phyloP scores from a whole-genome alignment of 106 monocot species.

The Xerophyta viscosa region DNA sequence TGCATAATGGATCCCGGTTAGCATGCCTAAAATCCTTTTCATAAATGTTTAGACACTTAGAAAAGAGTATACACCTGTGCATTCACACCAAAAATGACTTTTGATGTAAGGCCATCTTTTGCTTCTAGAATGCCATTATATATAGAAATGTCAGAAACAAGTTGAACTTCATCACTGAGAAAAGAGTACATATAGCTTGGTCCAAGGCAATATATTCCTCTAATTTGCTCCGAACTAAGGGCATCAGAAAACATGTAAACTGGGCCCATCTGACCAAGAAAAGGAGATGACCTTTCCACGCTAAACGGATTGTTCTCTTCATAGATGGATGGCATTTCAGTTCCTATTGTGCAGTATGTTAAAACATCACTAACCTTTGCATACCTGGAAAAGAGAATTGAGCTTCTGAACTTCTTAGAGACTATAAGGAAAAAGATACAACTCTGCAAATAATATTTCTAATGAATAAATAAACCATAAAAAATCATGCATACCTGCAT shows the following conservation, averaged over 20 bases:
- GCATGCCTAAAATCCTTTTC: not conserved
- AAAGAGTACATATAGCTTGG: constrained; percentile 99
- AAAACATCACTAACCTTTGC: constrained; percentile 71
- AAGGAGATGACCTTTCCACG: constrained; percentile 49
- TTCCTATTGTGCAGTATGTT: constrained; percentile 73
- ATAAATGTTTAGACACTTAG: not conserved
- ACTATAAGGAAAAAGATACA: not conserved
- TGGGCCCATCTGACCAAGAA: constrained; percentile 94
- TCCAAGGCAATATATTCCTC: constrained; percentile 64
- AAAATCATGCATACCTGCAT: constrained; percentile 59
- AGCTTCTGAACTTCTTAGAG: not conserved
- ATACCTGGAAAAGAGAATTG: constrained; percentile 42
- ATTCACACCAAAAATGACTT: constrained; percentile 89
- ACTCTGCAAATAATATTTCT: not conserved
- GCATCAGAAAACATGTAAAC: constrained; percentile 79
- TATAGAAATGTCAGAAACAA: constrained; percentile 37
- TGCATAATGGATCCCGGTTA: constrained; percentile 15
- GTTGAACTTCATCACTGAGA: constrained; percentile 50
- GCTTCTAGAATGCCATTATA: constrained; percentile 55
- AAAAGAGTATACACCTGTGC: constrained; percentile 68
- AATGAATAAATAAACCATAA: not conserved
- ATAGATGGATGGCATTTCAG: constrained; percentile 26
- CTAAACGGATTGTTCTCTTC: constrained; percentile 35
- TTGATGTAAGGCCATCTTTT: constrained; percentile 82
- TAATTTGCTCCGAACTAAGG: constrained; percentile 83